A percentile compares a stretch with the other conserved stretches of the same genome.
These are phyloP conservation scores for Dissophora ornata DNA, from an alignment of 192 early-diverging fungal genomes.

Conservation along the genomic window DNA sequence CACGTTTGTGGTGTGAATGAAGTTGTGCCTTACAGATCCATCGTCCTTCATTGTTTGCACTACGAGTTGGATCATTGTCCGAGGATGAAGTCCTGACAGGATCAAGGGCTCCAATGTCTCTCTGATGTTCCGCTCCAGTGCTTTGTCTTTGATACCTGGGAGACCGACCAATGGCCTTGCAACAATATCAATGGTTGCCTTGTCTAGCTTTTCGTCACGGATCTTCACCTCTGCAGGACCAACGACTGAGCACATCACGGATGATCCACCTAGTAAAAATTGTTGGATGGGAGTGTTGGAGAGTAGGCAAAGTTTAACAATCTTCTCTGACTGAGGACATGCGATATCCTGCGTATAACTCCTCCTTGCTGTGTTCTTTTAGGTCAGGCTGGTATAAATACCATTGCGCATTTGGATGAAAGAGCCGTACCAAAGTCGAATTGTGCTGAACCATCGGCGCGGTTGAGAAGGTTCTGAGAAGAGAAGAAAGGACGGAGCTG, in stretches of 20 bases:
- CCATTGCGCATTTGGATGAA: too few species aligned
- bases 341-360: too few species aligned
- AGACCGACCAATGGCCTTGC: constrained; percentile 75
- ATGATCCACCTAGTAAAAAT: constrained; percentile 65
- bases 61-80: constrained; percentile 88
- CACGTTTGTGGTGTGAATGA: neutral
- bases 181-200: constrained; percentile 84
- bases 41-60: constrained; percentile 87
- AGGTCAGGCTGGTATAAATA: too few species aligned
- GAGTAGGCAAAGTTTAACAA: too few species aligned
- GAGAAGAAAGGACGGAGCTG: constrained; percentile 81
- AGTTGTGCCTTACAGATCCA: constrained; percentile 73
- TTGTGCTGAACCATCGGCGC: constrained; percentile 88
- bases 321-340: too few species aligned
- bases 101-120: constrained; percentile 82
- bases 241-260: constrained; percentile 82
- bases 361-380: too few species aligned
- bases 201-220: constrained; percentile 91
- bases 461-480: constrained; percentile 73
- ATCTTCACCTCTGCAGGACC: constrained; percentile 90
- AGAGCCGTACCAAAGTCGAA: constrained; percentile 85
- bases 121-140: constrained; percentile 75
- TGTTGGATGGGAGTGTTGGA: neutral
- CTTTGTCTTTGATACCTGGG: constrained; percentile 75
- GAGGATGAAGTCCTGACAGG: constrained; percentile 83